A percentile compares a stretch with the other conserved stretches of the same genome.
These are phyloP conservation scores for Blastocystis hominis DNA, from an alignment of 352 stramenopile genomes.

Conservation along the genomic window DNA sequence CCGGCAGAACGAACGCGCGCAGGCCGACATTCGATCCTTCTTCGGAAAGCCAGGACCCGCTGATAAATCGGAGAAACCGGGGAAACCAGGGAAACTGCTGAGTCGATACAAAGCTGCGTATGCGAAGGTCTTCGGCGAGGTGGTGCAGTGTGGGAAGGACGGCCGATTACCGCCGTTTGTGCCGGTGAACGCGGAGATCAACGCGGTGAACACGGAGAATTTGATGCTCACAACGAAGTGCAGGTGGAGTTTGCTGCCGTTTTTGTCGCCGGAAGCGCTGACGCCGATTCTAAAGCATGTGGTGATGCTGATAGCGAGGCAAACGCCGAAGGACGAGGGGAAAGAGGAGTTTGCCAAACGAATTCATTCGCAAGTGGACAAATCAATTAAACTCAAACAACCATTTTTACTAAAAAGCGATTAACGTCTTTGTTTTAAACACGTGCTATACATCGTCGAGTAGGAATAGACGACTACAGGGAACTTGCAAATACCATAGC, in stretches of 20 bases:
- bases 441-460: no score
- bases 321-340: neutral
- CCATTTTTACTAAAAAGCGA: neutral
- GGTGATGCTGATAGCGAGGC: neutral
- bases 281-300: neutral
- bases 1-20: neutral
- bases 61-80: neutral
- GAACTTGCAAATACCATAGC: no score
- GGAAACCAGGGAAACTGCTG: neutral
- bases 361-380: neutral
- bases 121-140: neutral
- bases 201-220: neutral
- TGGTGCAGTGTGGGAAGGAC: neutral
- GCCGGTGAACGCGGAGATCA: neutral
- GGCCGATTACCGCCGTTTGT: conserved; percentile 6
- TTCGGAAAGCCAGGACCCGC: neutral
- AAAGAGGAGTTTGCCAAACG: neutral
- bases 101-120: neutral
- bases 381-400: neutral
- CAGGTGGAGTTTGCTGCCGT: neutral
- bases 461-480: no score
- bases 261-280: neutral
- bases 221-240: neutral
- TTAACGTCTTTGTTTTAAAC: neutral
- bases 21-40: neutral